A percentile compares a stretch with the other conserved stretches of the same genome.
Evolutionary conservation across 2,329 filamentous ascomycete species (phyloP).

Genomic region (Ramularia collo-cygni): DNA sequence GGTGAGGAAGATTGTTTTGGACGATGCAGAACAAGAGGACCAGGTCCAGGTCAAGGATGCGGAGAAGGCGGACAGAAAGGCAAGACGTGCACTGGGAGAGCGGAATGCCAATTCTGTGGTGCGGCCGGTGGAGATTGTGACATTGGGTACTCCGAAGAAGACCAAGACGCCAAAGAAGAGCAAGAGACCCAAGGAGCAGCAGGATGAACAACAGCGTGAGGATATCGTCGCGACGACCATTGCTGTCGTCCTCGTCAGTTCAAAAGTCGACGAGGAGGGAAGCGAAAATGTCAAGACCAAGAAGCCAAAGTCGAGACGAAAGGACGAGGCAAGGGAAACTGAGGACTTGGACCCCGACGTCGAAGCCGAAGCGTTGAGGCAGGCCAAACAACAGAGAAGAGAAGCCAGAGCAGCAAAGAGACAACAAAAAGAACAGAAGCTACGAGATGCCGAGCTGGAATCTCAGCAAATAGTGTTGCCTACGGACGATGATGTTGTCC

Average conservation of each 20-base stretch:
- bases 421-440: slow-evolving; percentile 2
- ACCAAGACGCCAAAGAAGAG: not conserved
- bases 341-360: not conserved
- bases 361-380: not conserved
- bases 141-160: not conserved
- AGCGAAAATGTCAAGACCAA: not conserved
- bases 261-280: not conserved
- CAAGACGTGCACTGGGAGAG: slow-evolving; percentile 18
- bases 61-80: not conserved
- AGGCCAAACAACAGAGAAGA: not conserved
- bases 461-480: not conserved
- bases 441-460: not conserved
- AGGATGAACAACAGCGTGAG: not conserved
- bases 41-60: slow-evolving; percentile 1
- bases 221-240: not conserved
- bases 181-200: not conserved
- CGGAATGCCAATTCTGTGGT: slow-evolving; percentile 19
- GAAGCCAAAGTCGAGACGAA: slow-evolving; percentile 5
- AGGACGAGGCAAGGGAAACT: not conserved
- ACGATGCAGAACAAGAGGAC: not conserved
- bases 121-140: slow-evolving; percentile 8
- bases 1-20: slow-evolving; percentile 1
- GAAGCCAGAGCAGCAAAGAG: slow-evolving; percentile 5
- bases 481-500: not conserved
- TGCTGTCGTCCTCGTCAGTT: not conserved